Evolutionary conservation across 257 asterid genomes (phyloP).

Genomic region (Marsdenia floribunda): DNA sequence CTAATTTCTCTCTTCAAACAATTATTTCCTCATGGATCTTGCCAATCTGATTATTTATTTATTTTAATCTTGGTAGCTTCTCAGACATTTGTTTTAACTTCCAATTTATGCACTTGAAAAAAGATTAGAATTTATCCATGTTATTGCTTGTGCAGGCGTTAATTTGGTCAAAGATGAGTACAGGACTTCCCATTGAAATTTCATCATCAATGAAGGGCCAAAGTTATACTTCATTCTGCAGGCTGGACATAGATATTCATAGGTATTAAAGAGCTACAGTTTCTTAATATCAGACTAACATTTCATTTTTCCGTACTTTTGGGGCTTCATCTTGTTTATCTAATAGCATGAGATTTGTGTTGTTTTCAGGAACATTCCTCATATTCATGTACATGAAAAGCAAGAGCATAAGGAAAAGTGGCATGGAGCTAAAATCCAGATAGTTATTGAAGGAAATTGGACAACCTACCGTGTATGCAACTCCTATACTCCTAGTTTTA

Average conservation of each 20-base stretch:
- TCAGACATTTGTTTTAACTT: background rate
- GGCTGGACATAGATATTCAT: constrained; percentile 82
- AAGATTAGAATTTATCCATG: constrained; percentile 1
- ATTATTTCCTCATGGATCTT: background rate
- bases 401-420: constrained; percentile 51
- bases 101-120: background rate
- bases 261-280: constrained; percentile 32
- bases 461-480: constrained; percentile 77
- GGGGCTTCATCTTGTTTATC: constrained; percentile 9
- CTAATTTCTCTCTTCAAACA: background rate
- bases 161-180: constrained; percentile 97
- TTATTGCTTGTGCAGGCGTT: constrained; percentile 56
- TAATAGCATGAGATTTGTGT: constrained; percentile 12
- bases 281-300: constrained; percentile 13
- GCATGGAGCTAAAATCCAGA: constrained; percentile 95
- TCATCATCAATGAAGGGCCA: constrained; percentile 77
- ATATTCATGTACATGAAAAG: constrained; percentile 78
- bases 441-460: constrained; percentile 94
- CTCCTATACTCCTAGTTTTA: background rate
- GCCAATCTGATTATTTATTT: background rate
- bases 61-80: background rate
- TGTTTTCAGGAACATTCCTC: constrained; percentile 68
- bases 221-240: constrained; percentile 67
- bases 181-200: constrained; percentile 90
- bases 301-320: constrained; percentile 8